These are phyloP conservation scores for Backusella tuberculispora DNA, from an alignment of 192 early-diverging fungal genomes.

Conservation along the genomic window DNA sequence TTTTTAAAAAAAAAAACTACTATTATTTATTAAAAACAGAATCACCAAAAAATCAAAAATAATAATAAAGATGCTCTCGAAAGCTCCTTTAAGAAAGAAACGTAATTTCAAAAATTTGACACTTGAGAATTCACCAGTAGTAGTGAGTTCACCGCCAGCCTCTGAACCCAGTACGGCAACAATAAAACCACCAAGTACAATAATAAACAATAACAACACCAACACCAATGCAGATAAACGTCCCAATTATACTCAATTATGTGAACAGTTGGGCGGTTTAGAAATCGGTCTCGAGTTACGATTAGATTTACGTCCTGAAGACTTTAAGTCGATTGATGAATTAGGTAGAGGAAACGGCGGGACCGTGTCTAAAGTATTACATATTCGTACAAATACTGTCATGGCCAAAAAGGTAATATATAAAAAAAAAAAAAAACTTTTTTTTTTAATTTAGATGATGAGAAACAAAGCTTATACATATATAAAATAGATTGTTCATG, in stretches of 20 bases:
- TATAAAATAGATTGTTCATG: conserved; percentile 15
- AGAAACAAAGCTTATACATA: background rate
- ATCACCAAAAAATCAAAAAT: too few species aligned
- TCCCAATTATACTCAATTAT: conserved; percentile 32
- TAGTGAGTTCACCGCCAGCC: conserved; percentile 34
- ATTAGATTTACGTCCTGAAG: conserved; percentile 79
- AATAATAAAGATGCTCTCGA: conserved; percentile 18
- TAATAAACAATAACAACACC: background rate
- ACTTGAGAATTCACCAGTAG: conserved; percentile 52
- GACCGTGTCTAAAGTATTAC: conserved; percentile 83
- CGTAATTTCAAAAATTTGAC: conserved; percentile 57
- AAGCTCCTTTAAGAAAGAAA: conserved; percentile 47
- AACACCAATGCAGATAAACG: background rate
- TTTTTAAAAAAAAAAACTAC: too few species aligned
- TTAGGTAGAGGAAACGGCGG: conserved; percentile 95
- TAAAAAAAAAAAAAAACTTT: conserved; percentile 10
- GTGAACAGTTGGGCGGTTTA: conserved; percentile 51
- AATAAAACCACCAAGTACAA: too few species aligned
- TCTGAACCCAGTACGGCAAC: background rate
- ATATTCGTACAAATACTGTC: conserved; percentile 84
- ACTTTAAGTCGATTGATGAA: conserved; percentile 76
- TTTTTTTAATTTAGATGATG: background rate
- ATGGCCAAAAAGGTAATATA: conserved; percentile 92
- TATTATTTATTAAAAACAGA: too few species aligned
- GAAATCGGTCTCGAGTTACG: conserved; percentile 76